Evolutionary conservation across 2,329 filamentous ascomycete species (phyloP).

Genomic region (Cryphonectria parasitica): DNA sequence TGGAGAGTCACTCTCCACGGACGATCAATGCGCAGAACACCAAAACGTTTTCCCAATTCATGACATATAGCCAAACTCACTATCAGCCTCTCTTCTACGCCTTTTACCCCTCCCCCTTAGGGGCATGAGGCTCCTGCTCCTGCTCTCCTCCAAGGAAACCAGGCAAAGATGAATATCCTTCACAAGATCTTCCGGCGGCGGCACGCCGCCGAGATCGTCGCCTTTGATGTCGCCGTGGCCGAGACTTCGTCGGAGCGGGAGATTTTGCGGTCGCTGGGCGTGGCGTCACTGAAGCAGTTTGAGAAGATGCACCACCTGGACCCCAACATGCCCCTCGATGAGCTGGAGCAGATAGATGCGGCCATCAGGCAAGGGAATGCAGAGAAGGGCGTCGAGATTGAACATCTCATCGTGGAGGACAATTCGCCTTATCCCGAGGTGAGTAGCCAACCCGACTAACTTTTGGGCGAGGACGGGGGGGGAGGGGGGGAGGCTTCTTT

Average conservation of each 20-base stretch:
- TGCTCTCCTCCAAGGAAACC: not conserved
- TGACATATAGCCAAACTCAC: not conserved
- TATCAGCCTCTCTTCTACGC: not conserved
- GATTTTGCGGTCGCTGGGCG: slow-evolving; percentile 28
- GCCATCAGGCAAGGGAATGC: slow-evolving; percentile 58
- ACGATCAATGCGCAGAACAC: not conserved
- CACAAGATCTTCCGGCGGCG: slow-evolving; percentile 23
- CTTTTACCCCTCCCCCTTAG: not conserved
- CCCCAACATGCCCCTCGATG: slow-evolving; percentile 66
- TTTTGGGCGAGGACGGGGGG: no score
- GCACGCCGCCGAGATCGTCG: slow-evolving; percentile 28
- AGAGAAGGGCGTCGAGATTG: slow-evolving; percentile 60
- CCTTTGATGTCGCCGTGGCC: slow-evolving; percentile 27
- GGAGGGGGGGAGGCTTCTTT: no score
- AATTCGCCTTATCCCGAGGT: slow-evolving; percentile 71
- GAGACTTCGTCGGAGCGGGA: slow-evolving; percentile 30
- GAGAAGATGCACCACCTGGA: slow-evolving; percentile 66
- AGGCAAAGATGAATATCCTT: slow-evolving; percentile 20
- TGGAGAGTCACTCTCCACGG: not conserved
- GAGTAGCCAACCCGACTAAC: slow-evolving; percentile 31
- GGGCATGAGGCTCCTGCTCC: slow-evolving; percentile 12
- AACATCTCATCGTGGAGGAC: slow-evolving; percentile 63
- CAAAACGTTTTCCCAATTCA: not conserved
- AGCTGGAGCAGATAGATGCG: slow-evolving; percentile 63
- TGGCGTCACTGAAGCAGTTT: slow-evolving; percentile 55